A percentile compares a stretch with the other conserved stretches of the same genome.
phyloP scores from a whole-genome alignment of 2,329 filamentous ascomycete genomes.

The Acephala macrosclerotiorum region DNA sequence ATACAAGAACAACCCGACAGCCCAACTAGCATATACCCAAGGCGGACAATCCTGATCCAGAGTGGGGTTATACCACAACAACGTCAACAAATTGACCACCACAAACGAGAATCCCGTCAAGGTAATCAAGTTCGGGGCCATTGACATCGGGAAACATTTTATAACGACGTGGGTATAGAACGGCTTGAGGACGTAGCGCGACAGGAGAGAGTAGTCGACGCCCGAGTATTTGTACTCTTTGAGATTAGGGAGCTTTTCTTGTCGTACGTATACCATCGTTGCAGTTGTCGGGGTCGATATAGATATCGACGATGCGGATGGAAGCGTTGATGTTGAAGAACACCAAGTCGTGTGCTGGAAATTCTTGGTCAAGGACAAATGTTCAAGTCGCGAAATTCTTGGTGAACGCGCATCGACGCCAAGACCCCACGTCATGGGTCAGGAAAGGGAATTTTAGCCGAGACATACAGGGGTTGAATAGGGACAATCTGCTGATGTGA shows the following conservation, averaged over 20 bases:
- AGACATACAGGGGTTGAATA: background rate
- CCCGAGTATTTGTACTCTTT: conserved; percentile 95
- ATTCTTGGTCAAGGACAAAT: background rate
- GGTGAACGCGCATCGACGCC: conserved; percentile 4
- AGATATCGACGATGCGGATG: background rate
- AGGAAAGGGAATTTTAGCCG: background rate
- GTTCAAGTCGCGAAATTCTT: conserved; percentile 7
- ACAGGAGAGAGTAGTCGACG: conserved; percentile 89
- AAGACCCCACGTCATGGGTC: conserved; percentile 4
- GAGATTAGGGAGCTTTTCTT: conserved; percentile 86
- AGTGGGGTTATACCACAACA: conserved; percentile 96
- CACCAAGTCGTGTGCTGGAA: background rate
- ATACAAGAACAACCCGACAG: conserved; percentile 89
- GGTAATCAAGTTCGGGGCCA: conserved; percentile 91
- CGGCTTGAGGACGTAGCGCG: conserved; percentile 93
- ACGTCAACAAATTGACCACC: conserved; percentile 84
- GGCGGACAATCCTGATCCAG: conserved; percentile 91
- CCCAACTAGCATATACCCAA: conserved; percentile 96
- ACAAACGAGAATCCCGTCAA: conserved; percentile 91
- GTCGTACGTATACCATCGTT: conserved; percentile 93
- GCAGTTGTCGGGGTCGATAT: conserved; percentile 16
- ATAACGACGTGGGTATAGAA: conserved; percentile 97
- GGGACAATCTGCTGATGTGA: background rate
- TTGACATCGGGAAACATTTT: conserved; percentile 91
- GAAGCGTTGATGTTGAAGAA: background rate